Percentiles rank a stretch among this genome's conserved stretches.
phyloP scores from a whole-genome alignment of 495 filamentous ascomycete genomes.

The Podospora comata region DNA sequence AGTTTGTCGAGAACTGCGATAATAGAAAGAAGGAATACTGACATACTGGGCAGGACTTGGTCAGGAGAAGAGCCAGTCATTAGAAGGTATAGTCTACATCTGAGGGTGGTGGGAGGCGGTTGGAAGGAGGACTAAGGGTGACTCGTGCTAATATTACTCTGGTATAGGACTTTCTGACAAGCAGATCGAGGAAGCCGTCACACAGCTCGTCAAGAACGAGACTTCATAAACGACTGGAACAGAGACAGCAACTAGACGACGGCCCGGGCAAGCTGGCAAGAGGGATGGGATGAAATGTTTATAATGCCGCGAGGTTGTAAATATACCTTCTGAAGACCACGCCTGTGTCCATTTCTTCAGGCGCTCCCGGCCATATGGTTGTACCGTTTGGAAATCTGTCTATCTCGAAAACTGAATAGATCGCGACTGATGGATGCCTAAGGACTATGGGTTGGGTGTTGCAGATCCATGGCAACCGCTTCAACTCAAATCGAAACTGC shows the following conservation, averaged over 20 bases:
- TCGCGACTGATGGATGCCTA: not conserved
- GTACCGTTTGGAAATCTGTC: not conserved
- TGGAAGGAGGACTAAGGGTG: constrained; percentile 29
- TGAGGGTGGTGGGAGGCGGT: constrained; percentile 57
- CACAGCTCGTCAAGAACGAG: constrained; percentile 65
- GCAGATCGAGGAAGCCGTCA: constrained; percentile 86
- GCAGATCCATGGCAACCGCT: not conserved
- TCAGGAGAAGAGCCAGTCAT: constrained; percentile 78
- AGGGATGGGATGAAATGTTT: constrained; percentile 7
- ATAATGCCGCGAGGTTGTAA: constrained; percentile 13
- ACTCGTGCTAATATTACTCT: constrained; percentile 9
- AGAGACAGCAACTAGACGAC: constrained; percentile 2
- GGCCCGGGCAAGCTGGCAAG: not conserved
- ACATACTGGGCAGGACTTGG: constrained; percentile 63
- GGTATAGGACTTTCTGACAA: constrained; percentile 76
- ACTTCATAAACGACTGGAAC: not conserved
- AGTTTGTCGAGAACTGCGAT: not conserved
- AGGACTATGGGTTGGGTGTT: not conserved
- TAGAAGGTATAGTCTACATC: constrained; percentile 57
- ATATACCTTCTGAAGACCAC: constrained; percentile 11
- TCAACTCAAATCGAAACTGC: no score
- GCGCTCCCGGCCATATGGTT: not conserved
- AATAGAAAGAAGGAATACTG: not conserved
- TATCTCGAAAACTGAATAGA: not conserved
- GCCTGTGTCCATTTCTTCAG: not conserved